Evolutionary conservation across 805 yeast species (phyloP), one percentile per base, ranked within the genome.

Genomic region (Starmera pachycereana): DNA sequence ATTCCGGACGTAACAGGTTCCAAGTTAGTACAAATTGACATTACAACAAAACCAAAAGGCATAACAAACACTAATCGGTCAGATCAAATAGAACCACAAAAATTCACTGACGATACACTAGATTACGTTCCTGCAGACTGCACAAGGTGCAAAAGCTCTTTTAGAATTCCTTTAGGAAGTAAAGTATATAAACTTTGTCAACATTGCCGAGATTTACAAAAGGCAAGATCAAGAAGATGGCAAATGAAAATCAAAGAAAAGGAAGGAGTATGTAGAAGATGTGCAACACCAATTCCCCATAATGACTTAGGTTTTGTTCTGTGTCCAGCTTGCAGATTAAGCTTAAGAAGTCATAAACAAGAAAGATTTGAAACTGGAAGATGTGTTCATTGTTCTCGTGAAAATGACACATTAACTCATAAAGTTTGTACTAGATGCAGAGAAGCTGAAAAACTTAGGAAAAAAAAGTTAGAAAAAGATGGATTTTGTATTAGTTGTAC

Each of bases 351-450:
- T 2, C 61, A 76, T 36, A 79, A 79, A 50, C 75, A 76, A 1
- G 68, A 65, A 39, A 61, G 86, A 33, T 81, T 75, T 6, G 74
- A 76, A 11, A 71, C 68, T 46, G 85, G 86, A 1, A 71, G 70
- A 49, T 79, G 86, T 59, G 81, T 79, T 12, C 85, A 79, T 51
- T 79, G 86, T 45, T 65, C 78, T 1, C 82, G 83, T 3, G 76
- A 78, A 8, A 68, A 68, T 40, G 71, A 66, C 31, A 50, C 58
- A 13, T 62, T 69, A 1, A 65, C 63, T 39, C 78, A 62, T 57
- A 78, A 78, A 52, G 85, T 79, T n/a, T 79, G 86, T 52, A 62
- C 68, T 43, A 61, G 83, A 45, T 79, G 86, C 54, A 63, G 85
- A 42, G 72, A 66, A 36, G 76, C 74, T 47, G 85, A 78, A 52